These are phyloP conservation scores for Hibiscus tridactylites DNA, from an alignment of 345 rosid species.

Conservation along the genomic window DNA sequence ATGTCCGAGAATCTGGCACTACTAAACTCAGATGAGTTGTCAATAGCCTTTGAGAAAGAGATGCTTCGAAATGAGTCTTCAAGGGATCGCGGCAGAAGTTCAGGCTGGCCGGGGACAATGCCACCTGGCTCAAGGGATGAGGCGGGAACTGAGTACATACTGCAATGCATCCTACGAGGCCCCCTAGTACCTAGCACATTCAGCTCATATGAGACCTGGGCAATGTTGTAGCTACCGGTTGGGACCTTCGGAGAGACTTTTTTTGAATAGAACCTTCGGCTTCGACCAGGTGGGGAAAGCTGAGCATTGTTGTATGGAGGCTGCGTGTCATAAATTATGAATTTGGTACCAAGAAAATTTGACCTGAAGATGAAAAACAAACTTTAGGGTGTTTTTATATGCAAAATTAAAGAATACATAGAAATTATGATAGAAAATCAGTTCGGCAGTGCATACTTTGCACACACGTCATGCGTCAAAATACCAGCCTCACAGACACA, in stretches of 20 bases:
- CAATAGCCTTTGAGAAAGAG: constrained; percentile 62
- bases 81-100: constrained; percentile 59
- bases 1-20: constrained; percentile 82
- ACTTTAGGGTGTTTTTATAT: neutral
- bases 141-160: constrained; percentile 72
- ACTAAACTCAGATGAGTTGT: constrained; percentile 61
- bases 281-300: constrained; percentile 66
- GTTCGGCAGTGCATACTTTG: neutral
- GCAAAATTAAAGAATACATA: neutral
- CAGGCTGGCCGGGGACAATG: constrained; percentile 77
- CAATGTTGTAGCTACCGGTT: constrained; percentile 76
- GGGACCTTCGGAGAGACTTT: constrained; percentile 90
- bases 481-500: neutral
- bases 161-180: constrained; percentile 92
- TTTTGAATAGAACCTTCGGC: constrained; percentile 75
- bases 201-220: constrained; percentile 79
- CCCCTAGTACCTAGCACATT: constrained; percentile 92
- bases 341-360: constrained; percentile 89
- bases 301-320: constrained; percentile 73
- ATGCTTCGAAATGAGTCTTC: constrained; percentile 91
- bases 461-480: neutral
- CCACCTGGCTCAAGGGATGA: constrained; percentile 73
- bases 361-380: constrained; percentile 44
- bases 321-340: constrained; percentile 81
- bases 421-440: neutral